Evolutionary conservation across 345 rosid species (phyloP).

Genomic region (Orychophragmus violaceus): DNA sequence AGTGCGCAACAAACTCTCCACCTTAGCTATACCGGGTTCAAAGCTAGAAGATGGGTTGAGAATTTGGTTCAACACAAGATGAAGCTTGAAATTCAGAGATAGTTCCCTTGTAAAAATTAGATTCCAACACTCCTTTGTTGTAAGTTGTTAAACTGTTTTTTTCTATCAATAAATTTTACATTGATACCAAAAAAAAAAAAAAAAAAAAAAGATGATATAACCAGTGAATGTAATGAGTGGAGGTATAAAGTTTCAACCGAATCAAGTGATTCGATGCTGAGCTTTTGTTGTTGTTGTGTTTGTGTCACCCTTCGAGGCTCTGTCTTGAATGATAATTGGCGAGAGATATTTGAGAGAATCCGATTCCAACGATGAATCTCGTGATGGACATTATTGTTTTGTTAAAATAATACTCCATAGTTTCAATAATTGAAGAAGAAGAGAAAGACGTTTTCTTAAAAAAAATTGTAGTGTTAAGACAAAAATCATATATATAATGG

Average conservation of each 20-base stretch:
- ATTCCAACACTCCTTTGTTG: too few species aligned
- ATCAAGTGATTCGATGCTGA: background rate
- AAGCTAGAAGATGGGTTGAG: too few species aligned
- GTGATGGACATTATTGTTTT: constrained; percentile 26
- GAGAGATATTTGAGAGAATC: constrained; percentile 28
- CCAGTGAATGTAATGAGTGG: constrained; percentile 12
- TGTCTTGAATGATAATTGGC: background rate
- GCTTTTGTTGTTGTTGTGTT: background rate
- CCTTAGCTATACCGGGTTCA: too few species aligned
- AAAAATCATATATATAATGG: too few species aligned
- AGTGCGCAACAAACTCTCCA: too few species aligned
- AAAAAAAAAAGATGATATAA: background rate
- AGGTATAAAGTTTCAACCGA: constrained; percentile 12
- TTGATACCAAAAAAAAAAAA: too few species aligned
- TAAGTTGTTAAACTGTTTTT: too few species aligned
- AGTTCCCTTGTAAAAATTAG: too few species aligned
- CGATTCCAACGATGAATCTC: constrained; percentile 32
- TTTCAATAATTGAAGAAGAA: constrained; percentile 17
- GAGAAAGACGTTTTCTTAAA: constrained; percentile 10
- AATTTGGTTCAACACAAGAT: too few species aligned
- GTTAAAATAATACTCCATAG: background rate
- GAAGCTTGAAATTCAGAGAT: too few species aligned
- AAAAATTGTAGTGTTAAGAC: constrained; percentile 10
- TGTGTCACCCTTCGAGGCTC: background rate
- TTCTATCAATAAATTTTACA: too few species aligned